phyloP scores from a whole-genome alignment of 169 alveolate species.

The Eimeria sp. region DNA sequence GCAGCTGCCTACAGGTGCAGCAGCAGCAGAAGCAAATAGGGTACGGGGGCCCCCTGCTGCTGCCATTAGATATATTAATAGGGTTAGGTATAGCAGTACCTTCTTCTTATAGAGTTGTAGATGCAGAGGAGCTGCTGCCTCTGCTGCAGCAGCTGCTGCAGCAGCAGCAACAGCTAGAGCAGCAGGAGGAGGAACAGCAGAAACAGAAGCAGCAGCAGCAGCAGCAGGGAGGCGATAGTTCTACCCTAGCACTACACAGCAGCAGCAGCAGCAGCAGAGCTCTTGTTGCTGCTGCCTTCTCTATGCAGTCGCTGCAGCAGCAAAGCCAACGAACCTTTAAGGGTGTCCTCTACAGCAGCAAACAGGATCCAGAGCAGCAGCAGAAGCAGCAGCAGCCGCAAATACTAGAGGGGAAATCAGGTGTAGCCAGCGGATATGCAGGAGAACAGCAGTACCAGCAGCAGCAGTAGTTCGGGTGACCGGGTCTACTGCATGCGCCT shows the following conservation, averaged over 20 bases:
- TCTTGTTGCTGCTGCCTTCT: background rate
- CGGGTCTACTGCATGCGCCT: too few species aligned
- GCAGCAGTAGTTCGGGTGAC: background rate
- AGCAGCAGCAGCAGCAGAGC: background rate
- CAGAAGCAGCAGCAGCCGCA: conserved; percentile 7
- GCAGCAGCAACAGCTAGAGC: too few species aligned
- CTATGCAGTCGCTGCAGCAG: conserved; percentile 11
- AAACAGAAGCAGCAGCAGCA: background rate
- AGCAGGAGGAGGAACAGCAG: too few species aligned
- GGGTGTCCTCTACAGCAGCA: background rate
- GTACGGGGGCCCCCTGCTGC: background rate
- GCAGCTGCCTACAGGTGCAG: background rate
- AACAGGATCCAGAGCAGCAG: background rate
- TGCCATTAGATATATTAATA: background rate
- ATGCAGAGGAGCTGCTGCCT: conserved; percentile 4
- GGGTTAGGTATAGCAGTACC: background rate
- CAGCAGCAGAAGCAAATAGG: conserved; percentile 34
- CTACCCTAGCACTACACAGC: background rate
- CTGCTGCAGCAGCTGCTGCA: too few species aligned
- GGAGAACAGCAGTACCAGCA: background rate
- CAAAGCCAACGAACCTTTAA: background rate
- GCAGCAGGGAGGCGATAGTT: background rate
- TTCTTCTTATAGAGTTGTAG: background rate
- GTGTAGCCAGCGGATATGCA: background rate
- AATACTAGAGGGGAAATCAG: background rate